These are phyloP conservation scores for Schizophyllum commune DNA, from an alignment of 1,284 basidiomycete genomes.

Conservation along the genomic window DNA sequence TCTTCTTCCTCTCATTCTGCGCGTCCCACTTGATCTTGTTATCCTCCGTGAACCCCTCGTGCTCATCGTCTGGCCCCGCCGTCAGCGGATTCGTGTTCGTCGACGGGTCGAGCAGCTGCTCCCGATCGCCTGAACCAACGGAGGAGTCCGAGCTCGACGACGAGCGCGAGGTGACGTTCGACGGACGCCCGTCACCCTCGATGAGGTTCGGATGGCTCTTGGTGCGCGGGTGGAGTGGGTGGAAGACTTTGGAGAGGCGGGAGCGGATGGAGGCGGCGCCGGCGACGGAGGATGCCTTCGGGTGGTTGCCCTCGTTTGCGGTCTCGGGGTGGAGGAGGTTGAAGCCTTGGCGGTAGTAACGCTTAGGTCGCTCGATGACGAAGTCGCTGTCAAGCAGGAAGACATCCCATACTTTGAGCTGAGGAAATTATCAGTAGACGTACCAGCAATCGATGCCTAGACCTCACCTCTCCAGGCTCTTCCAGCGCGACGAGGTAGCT, in stretches of 20 bases:
- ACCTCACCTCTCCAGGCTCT: slow-evolving; percentile 76
- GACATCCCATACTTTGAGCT: slow-evolving; percentile 85
- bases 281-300: slow-evolving; percentile 34
- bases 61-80: slow-evolving; percentile 15
- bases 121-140: slow-evolving; percentile 29
- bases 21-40: slow-evolving; percentile 17
- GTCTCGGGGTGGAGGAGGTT: slow-evolving; percentile 43
- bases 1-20: slow-evolving; percentile 32
- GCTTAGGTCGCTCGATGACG: slow-evolving; percentile 70
- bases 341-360: slow-evolving; percentile 74
- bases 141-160: slow-evolving; percentile 27
- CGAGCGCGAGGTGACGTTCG: slow-evolving; percentile 15
- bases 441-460: background rate
- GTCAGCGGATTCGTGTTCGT: slow-evolving; percentile 57
- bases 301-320: slow-evolving; percentile 20
- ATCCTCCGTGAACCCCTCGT: slow-evolving; percentile 16
- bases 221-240: slow-evolving; percentile 34
- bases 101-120: slow-evolving; percentile 65
- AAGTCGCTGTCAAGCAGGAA: slow-evolving; percentile 93
- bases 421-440: slow-evolving; percentile 12
- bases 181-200: slow-evolving; percentile 15
- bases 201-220: background rate
- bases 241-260: slow-evolving; percentile 31
- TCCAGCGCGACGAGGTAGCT: slow-evolving; percentile 86
- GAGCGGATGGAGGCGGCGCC: slow-evolving; percentile 37